A percentile compares a stretch with the other conserved stretches of the same genome.
phyloP scores from a whole-genome alignment of 768 basidiomycete species.

The Macrolepiota dolichaula region DNA sequence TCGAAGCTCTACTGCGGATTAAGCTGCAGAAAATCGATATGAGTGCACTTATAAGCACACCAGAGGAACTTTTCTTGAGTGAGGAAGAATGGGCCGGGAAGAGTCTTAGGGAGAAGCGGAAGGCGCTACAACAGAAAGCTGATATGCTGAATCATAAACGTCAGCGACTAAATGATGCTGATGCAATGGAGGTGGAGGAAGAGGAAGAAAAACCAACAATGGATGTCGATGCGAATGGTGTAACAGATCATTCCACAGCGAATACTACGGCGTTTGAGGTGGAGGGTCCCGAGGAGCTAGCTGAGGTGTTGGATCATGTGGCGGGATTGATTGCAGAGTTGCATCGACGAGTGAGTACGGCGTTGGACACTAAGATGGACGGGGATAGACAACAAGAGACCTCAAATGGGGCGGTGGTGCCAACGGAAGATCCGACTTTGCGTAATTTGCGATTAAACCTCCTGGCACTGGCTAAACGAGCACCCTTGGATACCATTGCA shows the following conservation, averaged over 20 bases:
- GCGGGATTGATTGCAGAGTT: conserved; percentile 49
- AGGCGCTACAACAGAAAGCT: conserved; percentile 13
- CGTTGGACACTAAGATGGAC: not conserved
- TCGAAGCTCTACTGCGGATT: conserved; percentile 39
- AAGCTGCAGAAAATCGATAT: conserved; percentile 49
- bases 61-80: conserved; percentile 45
- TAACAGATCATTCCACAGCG: conserved; percentile 5
- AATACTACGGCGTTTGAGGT: conserved; percentile 25
- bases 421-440: conserved; percentile 45
- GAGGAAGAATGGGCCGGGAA: conserved; percentile 53
- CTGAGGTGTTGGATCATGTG: conserved; percentile 55
- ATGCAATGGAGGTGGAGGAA: conserved; percentile 27
- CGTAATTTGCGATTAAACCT: conserved; percentile 68
- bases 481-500: conserved; percentile 70
- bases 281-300: conserved; percentile 47
- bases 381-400: not conserved
- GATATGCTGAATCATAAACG: conserved; percentile 9
- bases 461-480: conserved; percentile 73
- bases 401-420: not conserved
- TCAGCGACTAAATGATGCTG: conserved; percentile 2
- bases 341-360: conserved; percentile 24
- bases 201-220: conserved; percentile 24
- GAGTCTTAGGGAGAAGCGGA: conserved; percentile 31
- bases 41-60: conserved; percentile 43
- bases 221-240: conserved; percentile 13